phyloP scores from a whole-genome alignment of 2,329 filamentous ascomycete genomes.

The Stachybotrys elegans region DNA sequence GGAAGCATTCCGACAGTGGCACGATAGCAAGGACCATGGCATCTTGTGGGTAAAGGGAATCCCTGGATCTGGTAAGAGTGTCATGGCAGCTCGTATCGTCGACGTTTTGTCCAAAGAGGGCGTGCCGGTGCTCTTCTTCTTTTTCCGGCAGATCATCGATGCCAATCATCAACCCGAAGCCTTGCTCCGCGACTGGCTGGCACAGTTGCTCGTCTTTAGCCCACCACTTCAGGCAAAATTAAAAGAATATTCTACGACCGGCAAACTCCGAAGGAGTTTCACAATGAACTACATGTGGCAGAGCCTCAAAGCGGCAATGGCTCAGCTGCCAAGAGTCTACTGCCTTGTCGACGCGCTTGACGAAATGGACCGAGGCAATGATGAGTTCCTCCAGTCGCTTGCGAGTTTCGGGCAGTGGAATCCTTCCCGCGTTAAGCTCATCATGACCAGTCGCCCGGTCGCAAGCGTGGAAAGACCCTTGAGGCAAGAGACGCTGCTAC shows the following conservation, averaged over 20 bases:
- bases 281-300: constrained; percentile 3
- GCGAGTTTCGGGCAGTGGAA: constrained; percentile 21
- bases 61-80: constrained; percentile 19
- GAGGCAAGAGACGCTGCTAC: constrained; percentile 13
- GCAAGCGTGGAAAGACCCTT: constrained; percentile 22
- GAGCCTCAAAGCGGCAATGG: constrained; percentile 1
- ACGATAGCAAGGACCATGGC: constrained; percentile 15
- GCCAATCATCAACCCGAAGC: constrained; percentile 25
- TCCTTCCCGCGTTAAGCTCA: constrained; percentile 29
- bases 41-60: constrained; percentile 22
- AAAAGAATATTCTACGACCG: constrained; percentile 5
- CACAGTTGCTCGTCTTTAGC: constrained; percentile 24
- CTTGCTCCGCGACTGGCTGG: constrained; percentile 28
- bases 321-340: constrained; percentile 19
- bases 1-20: constrained; percentile 15
- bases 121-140: constrained; percentile 29
- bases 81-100: constrained; percentile 16
- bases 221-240: constrained; percentile 21
- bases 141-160: constrained; percentile 33
- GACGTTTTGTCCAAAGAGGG: constrained; percentile 7
- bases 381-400: constrained; percentile 25
- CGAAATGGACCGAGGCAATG: constrained; percentile 34
- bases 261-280: background rate
- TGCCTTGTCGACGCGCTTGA: constrained; percentile 39
- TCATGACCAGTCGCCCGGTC: constrained; percentile 37